Conservation (phyloP, 805 yeast genomes). For the Candida loeiensis region DNA sequence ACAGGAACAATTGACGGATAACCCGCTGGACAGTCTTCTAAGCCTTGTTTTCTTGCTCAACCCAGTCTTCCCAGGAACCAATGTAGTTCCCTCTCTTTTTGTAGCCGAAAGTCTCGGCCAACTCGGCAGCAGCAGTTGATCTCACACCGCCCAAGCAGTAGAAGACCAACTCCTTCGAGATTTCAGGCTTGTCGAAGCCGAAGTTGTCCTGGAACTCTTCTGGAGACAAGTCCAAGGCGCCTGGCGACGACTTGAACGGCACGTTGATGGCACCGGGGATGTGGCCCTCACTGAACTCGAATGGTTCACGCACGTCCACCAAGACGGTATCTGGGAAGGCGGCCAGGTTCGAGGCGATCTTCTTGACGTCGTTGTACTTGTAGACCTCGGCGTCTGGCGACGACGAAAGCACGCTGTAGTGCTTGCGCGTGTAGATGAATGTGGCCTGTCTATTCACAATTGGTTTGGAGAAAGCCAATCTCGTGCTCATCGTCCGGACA, state of each 20-base stretch:
- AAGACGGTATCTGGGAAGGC: conserved; percentile 47
- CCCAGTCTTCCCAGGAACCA: conserved; percentile 91
- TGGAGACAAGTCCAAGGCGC: conserved; percentile 74
- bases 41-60: conserved; percentile 26
- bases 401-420: conserved; percentile 37
- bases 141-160: conserved; percentile 93
- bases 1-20: no score
- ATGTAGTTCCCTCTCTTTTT: conserved; percentile 75
- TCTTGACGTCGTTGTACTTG: conserved; percentile 49
- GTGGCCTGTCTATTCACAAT: conserved; percentile 1
- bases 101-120: conserved; percentile 90
- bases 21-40: no score
- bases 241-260: conserved; percentile 88
- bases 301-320: conserved; percentile 92
- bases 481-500: neutral
- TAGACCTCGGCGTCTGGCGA: conserved; percentile 46
- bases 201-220: conserved; percentile 80
- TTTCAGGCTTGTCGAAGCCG: conserved; percentile 75
- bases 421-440: neutral
- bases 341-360: conserved; percentile 41
- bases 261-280: conserved; percentile 84
- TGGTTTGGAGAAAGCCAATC: neutral
- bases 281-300: conserved; percentile 67
- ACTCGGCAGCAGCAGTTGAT: conserved; percentile 84
- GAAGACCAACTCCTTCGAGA: conserved; percentile 72